Percentiles rank a stretch among this genome's conserved stretches.
phyloP scores from a whole-genome alignment of 176 grass and related monocot species.

The Rhynchospora breviuscula region DNA sequence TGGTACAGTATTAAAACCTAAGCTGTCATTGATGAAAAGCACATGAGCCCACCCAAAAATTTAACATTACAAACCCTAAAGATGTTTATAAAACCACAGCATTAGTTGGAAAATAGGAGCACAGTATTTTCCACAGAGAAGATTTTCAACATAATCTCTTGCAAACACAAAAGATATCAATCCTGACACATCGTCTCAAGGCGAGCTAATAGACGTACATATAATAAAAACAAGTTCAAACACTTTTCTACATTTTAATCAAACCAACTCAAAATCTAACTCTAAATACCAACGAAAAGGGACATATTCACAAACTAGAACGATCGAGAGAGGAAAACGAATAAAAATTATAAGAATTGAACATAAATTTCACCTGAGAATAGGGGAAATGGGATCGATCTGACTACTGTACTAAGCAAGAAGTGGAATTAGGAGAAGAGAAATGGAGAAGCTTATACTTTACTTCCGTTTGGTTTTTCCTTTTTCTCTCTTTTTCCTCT shows the following conservation, averaged over 20 bases:
- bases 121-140: no score
- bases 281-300: background rate
- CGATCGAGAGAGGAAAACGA: background rate
- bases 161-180: no score
- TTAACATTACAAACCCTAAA: no score
- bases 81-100: background rate
- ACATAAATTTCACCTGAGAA: constrained; percentile 13
- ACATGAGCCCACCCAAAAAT: no score
- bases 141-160: no score
- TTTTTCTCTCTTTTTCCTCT: background rate
- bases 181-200: no score
- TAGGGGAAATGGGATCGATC: background rate
- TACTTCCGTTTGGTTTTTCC: constrained; percentile 12
- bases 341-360: background rate
- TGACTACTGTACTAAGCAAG: background rate
- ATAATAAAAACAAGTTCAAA: no score
- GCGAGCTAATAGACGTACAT: no score
- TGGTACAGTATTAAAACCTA: no score
- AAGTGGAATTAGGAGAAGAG: background rate
- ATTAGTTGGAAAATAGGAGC: no score
- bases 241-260: background rate
- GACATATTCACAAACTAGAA: background rate
- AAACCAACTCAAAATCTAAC: background rate
- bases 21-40: no score
- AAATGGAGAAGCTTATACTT: background rate